A percentile compares a stretch with the other conserved stretches of the same genome.
Evolutionary conservation across 2,329 filamentous ascomycete genomes (phyloP).

Genomic region (Ceratocystis papillata): DNA sequence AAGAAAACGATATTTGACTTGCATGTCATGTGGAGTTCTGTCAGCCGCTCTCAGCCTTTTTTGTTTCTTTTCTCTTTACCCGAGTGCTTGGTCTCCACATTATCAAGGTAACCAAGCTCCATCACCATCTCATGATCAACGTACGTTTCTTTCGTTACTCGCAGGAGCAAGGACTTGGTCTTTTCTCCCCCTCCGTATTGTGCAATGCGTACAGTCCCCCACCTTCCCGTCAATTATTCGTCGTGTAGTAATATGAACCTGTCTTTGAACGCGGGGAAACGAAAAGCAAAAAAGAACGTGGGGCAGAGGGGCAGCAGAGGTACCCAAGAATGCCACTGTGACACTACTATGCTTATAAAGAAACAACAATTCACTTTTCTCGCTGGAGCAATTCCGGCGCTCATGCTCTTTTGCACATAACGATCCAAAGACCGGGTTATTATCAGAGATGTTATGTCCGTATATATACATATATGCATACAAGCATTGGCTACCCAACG

Average conservation of each 20-base stretch:
- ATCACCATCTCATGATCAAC: constrained; percentile 19
- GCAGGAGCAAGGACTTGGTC: not conserved
- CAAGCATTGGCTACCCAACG: not conserved
- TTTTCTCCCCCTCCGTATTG: not conserved
- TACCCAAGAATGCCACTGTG: not conserved
- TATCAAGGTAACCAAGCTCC: not conserved
- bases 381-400: too few species aligned
- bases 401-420: too few species aligned
- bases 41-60: not conserved
- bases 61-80: not conserved
- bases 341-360: not conserved
- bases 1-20: not conserved
- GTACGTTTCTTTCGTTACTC: constrained; percentile 17
- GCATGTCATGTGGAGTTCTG: not conserved
- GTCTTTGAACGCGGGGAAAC: constrained; percentile 4
- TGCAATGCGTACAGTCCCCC: not conserved
- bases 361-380: too few species aligned
- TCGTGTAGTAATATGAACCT: not conserved
- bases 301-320: not conserved
- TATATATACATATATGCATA: not conserved
- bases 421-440: not conserved
- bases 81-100: constrained; percentile 1
- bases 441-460: not conserved
- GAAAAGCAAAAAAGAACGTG: not conserved
- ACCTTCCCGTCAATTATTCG: not conserved